A percentile compares a stretch with the other conserved stretches of the same genome.
Conservation (phyloP, 2,329 filamentous ascomycete species). For the Trichothecium roseum region DNA sequence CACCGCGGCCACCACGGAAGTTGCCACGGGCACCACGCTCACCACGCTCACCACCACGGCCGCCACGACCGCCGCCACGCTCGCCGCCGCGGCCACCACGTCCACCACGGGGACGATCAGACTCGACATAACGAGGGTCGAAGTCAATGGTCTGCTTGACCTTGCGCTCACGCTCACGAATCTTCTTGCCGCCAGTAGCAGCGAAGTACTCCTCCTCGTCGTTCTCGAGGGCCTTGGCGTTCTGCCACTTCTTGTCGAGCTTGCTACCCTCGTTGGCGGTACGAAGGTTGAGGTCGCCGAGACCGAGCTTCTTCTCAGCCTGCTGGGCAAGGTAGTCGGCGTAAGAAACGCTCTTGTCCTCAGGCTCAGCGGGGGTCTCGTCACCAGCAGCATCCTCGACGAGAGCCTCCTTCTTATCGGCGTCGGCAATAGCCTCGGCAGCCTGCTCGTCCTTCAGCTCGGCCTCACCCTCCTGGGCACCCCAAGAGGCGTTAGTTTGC, state of each 20-base stretch:
- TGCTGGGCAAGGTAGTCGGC: conserved; percentile 70
- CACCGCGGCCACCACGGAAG: conserved; percentile 29
- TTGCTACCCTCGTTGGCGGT: conserved; percentile 88
- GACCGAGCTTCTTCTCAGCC: conserved; percentile 64
- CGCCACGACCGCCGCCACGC: conserved; percentile 40
- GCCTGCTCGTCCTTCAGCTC: conserved; percentile 88
- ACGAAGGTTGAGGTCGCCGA: conserved; percentile 58
- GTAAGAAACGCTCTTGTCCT: conserved; percentile 87
- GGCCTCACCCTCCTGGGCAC: conserved; percentile 67
- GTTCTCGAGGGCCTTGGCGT: conserved; percentile 62
- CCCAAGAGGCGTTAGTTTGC: conserved; percentile 85
- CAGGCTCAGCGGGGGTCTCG: conserved; percentile 48
- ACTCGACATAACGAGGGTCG: conserved; percentile 72
- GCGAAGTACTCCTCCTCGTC: conserved; percentile 69
- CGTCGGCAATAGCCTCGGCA: conserved; percentile 78
- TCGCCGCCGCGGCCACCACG: conserved; percentile 38
- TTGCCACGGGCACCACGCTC: conserved; percentile 34
- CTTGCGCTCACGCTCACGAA: conserved; percentile 83
- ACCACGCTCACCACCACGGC: conserved; percentile 26
- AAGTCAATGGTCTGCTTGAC: conserved; percentile 84
- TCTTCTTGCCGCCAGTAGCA: conserved; percentile 63
- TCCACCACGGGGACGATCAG: conserved; percentile 43
- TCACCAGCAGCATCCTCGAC: conserved; percentile 37
- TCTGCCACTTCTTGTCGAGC: conserved; percentile 84
- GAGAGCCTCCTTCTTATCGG: conserved; percentile 64